Percentiles rank a stretch among this genome's conserved stretches.
These are phyloP conservation scores for Globisporangium cystogenes DNA, from an alignment of 352 stramenopile species.

Conservation along the genomic window DNA sequence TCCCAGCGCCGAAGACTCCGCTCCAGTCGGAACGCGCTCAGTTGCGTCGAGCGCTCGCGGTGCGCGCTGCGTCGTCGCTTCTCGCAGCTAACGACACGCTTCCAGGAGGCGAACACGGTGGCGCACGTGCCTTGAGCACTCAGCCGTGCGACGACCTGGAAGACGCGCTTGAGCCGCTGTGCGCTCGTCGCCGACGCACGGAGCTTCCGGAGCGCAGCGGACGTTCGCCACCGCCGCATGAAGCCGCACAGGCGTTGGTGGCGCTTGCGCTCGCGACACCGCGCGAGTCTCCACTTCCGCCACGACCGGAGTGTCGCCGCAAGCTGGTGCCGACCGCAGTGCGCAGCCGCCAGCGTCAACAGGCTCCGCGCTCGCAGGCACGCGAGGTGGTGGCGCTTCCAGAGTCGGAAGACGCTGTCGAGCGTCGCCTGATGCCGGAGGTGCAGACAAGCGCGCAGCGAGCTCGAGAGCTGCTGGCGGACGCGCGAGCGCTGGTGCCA, in stretches of 20 bases:
- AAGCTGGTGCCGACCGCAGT: not conserved
- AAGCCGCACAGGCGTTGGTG: not conserved
- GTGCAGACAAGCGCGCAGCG: not conserved
- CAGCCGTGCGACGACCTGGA: not conserved
- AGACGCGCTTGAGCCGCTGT: constrained; percentile 4
- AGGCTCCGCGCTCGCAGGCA: not conserved
- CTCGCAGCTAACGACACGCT: not conserved
- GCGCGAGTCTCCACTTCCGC: not conserved
- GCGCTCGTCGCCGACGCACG: not conserved
- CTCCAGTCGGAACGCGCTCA: constrained; percentile 14
- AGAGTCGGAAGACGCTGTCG: not conserved
- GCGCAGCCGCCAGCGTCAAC: not conserved
- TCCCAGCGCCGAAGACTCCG: constrained; percentile 20
- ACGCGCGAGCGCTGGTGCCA: constrained; percentile 5
- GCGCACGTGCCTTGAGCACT: not conserved
- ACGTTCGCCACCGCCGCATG: constrained; percentile 1
- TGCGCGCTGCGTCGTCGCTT: not conserved
- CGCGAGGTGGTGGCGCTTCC: not conserved
- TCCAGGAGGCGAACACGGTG: constrained; percentile 6
- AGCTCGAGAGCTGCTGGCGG: not conserved
- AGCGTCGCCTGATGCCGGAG: not conserved
- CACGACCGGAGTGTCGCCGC: not conserved
- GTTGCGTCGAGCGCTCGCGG: not conserved
- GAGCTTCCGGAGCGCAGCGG: not conserved
- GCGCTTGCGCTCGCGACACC: not conserved